These are phyloP conservation scores for Talinum fruticosum DNA, from an alignment of 148 eudicot genomes.

Conservation along the genomic window DNA sequence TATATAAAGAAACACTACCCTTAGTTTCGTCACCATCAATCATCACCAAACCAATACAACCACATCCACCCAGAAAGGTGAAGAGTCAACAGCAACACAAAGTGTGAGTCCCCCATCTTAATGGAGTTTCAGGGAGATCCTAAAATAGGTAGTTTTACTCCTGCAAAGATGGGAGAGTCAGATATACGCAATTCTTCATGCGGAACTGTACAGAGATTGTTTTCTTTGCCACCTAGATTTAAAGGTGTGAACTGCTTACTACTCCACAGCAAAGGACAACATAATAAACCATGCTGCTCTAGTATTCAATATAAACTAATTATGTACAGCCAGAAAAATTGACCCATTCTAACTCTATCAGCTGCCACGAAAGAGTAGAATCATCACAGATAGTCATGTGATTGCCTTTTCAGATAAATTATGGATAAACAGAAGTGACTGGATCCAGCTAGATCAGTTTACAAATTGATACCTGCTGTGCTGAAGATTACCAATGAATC, in stretches of 20 bases:
- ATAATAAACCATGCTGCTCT: not conserved
- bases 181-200: not conserved
- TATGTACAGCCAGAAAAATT: not conserved
- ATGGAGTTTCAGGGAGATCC: too few species aligned
- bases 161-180: not conserved
- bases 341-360: not conserved
- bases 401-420: not conserved
- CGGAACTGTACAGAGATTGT: not conserved
- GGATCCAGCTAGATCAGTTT: not conserved
- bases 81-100: too few species aligned
- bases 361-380: not conserved
- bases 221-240: not conserved
- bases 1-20: not conserved
- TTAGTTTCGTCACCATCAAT: not conserved
- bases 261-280: not conserved
- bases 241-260: not conserved
- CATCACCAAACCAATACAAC: not conserved
- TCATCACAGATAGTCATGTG: not conserved
- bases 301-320: not conserved
- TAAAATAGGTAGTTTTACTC: too few species aligned
- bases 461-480: constrained; percentile 53
- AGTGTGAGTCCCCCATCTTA: too few species aligned
- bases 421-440: not conserved
- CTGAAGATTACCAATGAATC: constrained; percentile 67
- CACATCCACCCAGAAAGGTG: not conserved